Percentiles rank a stretch among this genome's conserved stretches.
Conservation (phyloP, 2,329 filamentous ascomycete genomes). For the Arthroderma sp. region DNA sequence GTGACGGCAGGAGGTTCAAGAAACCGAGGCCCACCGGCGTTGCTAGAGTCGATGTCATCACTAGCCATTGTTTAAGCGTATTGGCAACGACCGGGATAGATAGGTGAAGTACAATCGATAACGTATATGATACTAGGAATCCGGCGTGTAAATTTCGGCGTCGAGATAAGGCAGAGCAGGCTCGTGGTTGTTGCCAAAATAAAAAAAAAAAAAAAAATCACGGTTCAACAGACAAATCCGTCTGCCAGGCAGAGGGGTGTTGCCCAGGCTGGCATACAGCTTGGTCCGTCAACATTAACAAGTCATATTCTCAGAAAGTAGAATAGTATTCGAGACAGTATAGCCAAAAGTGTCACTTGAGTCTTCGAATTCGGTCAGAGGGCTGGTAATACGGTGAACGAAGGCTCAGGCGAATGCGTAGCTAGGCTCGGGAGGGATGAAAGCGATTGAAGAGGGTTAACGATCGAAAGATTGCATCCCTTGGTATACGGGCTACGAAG, state of each 20-base stretch:
- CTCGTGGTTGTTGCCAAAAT: not conserved
- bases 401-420: no score
- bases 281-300: constrained; percentile 29
- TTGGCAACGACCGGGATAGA: not conserved
- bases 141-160: not conserved
- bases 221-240: constrained; percentile 21
- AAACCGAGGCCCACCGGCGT: constrained; percentile 16
- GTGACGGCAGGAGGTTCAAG: constrained; percentile 33
- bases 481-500: no score
- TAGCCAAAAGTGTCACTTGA: no score
- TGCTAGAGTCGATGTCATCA: constrained; percentile 19
- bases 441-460: no score
- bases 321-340: no score
- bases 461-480: no score
- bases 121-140: not conserved
- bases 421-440: no score
- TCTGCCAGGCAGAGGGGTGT: constrained; percentile 32
- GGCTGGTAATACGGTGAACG: no score
- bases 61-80: constrained; percentile 23
- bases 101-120: not conserved
- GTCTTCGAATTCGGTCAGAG: no score
- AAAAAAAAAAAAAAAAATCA: not conserved
- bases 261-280: constrained; percentile 26
- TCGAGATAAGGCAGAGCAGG: not conserved
- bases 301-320: constrained; percentile 15